These are phyloP conservation scores for Rhodotorula kratochvilovae DNA, from an alignment of 768 basidiomycete genomes.

Conservation along the genomic window DNA sequence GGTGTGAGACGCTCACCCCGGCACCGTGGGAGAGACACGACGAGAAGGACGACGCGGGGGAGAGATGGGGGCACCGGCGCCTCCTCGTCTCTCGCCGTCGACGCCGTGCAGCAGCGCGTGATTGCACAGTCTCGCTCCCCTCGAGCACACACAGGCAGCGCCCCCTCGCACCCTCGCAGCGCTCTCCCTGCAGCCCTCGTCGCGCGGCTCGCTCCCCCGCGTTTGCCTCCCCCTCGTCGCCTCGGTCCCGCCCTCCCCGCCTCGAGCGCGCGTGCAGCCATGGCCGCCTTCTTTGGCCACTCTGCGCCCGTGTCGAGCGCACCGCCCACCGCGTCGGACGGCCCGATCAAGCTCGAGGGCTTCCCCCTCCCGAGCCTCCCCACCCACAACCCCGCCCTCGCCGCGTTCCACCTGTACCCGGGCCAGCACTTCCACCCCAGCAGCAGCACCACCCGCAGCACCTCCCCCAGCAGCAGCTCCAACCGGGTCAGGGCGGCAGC, in stretches of 20 bases:
- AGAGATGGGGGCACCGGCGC: too few relatives aligned
- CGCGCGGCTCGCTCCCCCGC: not conserved
- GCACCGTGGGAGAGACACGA: too few relatives aligned
- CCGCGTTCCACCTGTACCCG: not conserved
- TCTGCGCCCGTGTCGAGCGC: not conserved
- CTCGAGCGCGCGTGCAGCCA: not conserved
- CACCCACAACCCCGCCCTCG: conserved; percentile 41
- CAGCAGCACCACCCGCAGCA: conserved; percentile 43
- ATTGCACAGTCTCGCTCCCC: too few relatives aligned
- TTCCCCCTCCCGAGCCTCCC: conserved; percentile 57
- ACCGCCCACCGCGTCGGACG: conserved; percentile 22
- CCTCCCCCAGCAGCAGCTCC: too few relatives aligned
- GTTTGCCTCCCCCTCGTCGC: not conserved
- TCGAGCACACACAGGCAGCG: too few relatives aligned
- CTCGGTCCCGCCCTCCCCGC: too few relatives aligned
- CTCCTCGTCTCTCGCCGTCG: too few relatives aligned
- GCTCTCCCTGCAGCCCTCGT: too few relatives aligned
- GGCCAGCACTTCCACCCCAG: conserved; percentile 1
- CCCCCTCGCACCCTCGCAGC: too few relatives aligned
- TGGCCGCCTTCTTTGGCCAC: conserved; percentile 9
- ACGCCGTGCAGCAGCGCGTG: too few relatives aligned
- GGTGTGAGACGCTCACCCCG: too few relatives aligned
- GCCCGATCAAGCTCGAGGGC: conserved; percentile 63
- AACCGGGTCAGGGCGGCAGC: conserved; percentile 17
- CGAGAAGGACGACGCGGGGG: too few relatives aligned